Evolutionary conservation across 495 filamentous ascomycete species (phyloP), one percentile per base, ranked within the genome.

Genomic region (Neurospora sp.): DNA sequence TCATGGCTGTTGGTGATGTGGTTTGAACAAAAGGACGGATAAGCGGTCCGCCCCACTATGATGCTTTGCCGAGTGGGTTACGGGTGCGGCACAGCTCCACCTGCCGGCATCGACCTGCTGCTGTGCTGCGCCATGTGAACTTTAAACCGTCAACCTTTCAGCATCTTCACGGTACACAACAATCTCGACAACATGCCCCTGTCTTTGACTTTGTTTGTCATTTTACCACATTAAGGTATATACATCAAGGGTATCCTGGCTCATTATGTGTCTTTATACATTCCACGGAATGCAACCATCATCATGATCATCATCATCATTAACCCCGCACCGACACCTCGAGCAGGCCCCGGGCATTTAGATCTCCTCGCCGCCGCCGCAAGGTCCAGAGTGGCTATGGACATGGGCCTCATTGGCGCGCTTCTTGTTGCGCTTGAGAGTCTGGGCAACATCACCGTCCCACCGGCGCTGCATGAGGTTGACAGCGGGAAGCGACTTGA

Each of bases 401-500:
- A 31, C 9, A 1, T 71, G 71, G 0, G 41, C 70, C 27, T 35
- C 53, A 27, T 65, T 35, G 14, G 53, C 53, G 27, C 53, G 53
- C 53, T 65, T 65, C 53, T 65, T 65, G n/a, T 59, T 69, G 42
- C 74, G 69, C 48, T 70, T 72, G 6, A 77, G 65, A 38, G 48
- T 68, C 41, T 73, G 40, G 6, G 75, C 74, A 27, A 69, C 40
- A 20, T 77, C 74, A 9, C 53, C 75, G 9, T 73, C 75, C 69
- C 72, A 77, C n/a, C 74, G 65, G 38, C 75, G 45, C 65, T 68
- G 27, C 31, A 35, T 16, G 9, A 44, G 41, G 65, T 71, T 73
- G 45, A 72, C 68, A 2, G 27, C 20, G 20, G 82, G 82, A 70
- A 83, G 77, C 8, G 75, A 76, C 70, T 77, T 70, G 71, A 75